Evolutionary conservation across 1,284 basidiomycete genomes (phyloP).

Genomic region (Tetrapyrgos nigripes): DNA sequence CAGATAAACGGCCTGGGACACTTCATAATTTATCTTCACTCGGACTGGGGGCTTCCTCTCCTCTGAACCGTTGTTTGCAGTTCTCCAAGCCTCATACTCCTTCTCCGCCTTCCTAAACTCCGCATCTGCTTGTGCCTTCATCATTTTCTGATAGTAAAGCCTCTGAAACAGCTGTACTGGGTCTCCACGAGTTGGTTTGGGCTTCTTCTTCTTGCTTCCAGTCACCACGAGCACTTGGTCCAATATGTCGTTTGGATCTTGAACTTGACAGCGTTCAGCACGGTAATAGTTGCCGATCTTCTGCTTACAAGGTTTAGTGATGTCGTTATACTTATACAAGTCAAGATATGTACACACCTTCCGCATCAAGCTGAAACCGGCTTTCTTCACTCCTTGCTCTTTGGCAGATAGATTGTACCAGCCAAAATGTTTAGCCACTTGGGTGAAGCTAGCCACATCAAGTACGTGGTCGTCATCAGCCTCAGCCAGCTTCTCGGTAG

Average conservation of each 20-base stretch:
- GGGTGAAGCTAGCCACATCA: background rate
- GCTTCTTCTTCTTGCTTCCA: background rate
- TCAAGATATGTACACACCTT: background rate
- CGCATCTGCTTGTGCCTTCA: background rate
- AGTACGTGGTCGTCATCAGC: background rate
- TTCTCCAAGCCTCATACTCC: background rate
- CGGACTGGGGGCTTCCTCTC: background rate
- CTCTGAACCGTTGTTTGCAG: background rate
- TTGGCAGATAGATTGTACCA: background rate
- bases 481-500: too few species aligned
- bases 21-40: background rate
- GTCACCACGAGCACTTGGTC: background rate
- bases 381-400: background rate
- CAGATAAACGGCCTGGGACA: background rate
- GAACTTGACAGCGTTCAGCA: background rate
- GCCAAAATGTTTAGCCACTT: background rate
- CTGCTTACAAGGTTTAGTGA: background rate
- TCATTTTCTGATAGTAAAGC: background rate
- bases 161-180: background rate
- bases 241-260: background rate
- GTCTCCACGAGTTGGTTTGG: background rate
- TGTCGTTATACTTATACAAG: background rate
- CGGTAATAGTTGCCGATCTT: background rate
- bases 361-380: background rate
- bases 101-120: background rate